Conservation (phyloP, 2,329 filamentous ascomycete genomes). For the Geosmithia putterillii region DNA sequence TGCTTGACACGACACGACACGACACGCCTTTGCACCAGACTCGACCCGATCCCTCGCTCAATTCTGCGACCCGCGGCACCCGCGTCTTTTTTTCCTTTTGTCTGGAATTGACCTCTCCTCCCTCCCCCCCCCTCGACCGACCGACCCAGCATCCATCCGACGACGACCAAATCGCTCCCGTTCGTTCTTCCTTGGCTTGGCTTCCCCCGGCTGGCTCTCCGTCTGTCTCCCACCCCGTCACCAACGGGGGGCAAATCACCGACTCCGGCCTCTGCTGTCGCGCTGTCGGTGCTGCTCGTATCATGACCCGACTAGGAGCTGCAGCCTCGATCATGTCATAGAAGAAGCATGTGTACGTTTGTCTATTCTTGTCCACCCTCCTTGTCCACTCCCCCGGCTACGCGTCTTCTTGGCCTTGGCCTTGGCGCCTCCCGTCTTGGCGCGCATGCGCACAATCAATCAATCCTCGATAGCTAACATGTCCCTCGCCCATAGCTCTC, state of each 20-base stretch:
- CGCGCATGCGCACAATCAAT: too few relatives aligned
- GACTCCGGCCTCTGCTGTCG: slow-evolving; percentile 7
- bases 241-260: background rate
- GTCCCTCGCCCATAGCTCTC: slow-evolving; percentile 23
- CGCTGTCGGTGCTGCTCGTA: slow-evolving; percentile 17
- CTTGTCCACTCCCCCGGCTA: background rate
- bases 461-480: slow-evolving; percentile 16
- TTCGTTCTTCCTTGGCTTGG: too few relatives aligned
- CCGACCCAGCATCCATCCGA: too few relatives aligned
- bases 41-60: too few relatives aligned
- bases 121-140: too few relatives aligned
- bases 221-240: background rate
- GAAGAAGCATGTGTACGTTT: slow-evolving; percentile 29
- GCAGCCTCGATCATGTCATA: slow-evolving; percentile 24
- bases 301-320: slow-evolving; percentile 14
- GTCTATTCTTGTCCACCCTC: background rate
- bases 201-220: background rate
- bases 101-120: too few relatives aligned
- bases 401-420: slow-evolving; percentile 7
- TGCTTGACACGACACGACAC: too few relatives aligned
- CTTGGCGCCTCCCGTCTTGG: slow-evolving; percentile 15
- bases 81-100: too few relatives aligned
- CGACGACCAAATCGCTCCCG: too few relatives aligned
- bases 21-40: too few relatives aligned
- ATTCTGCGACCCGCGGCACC: too few relatives aligned